Conservation (phyloP, 352 stramenopile species). For the Elongisporangium prolatum region DNA sequence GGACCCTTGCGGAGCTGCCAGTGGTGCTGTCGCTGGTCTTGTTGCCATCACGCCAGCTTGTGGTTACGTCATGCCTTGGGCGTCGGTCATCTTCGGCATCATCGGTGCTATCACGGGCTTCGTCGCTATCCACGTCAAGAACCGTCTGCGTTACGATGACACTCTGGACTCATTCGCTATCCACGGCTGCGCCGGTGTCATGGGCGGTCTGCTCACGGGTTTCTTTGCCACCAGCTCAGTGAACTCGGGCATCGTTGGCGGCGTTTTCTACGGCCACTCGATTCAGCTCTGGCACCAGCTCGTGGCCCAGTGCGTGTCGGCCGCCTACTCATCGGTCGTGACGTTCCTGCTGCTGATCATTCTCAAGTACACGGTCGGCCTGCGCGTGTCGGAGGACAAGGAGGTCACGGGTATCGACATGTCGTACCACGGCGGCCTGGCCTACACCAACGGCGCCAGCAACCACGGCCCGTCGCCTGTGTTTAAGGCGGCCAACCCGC, state of each 20-base stretch:
- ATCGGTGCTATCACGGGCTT: slow-evolving; percentile 53
- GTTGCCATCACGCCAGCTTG: slow-evolving; percentile 68
- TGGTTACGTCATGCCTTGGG: slow-evolving; percentile 68
- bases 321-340: slow-evolving; percentile 8
- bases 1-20: slow-evolving; percentile 57
- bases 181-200: slow-evolving; percentile 60
- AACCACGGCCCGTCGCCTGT: slow-evolving; percentile 3
- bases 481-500: slow-evolving; percentile 9
- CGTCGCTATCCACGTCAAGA: slow-evolving; percentile 54
- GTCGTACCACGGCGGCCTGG: slow-evolving; percentile 13
- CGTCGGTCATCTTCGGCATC: slow-evolving; percentile 65
- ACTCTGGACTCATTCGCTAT: slow-evolving; percentile 79
- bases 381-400: slow-evolving; percentile 15
- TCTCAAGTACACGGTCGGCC: slow-evolving; percentile 20
- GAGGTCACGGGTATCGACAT: slow-evolving; percentile 10
- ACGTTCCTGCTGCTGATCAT: slow-evolving; percentile 7
- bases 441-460: slow-evolving; percentile 8
- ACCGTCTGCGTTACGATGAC: slow-evolving; percentile 70
- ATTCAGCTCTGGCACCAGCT: slow-evolving; percentile 22
- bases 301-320: slow-evolving; percentile 13
- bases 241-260: slow-evolving; percentile 24
- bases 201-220: slow-evolving; percentile 58
- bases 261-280: slow-evolving; percentile 26
- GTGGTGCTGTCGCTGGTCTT: slow-evolving; percentile 56
- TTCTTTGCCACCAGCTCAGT: slow-evolving; percentile 58